phyloP scores from a whole-genome alignment of 352 stramenopile species.

The Globisporangium apiculatum region DNA sequence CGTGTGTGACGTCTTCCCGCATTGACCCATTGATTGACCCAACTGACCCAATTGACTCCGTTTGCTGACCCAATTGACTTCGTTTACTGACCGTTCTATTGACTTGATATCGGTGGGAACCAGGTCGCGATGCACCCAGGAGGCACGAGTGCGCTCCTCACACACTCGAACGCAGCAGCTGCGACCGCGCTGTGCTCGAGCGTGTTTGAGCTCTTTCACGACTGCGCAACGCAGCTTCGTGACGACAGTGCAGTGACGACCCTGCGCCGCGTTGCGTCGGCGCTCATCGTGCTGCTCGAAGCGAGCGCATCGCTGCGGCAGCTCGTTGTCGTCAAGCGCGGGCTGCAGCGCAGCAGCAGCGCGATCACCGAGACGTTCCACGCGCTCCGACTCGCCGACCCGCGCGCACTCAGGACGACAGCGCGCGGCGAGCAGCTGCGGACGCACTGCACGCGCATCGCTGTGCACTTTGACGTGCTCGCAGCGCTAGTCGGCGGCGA shows the following conservation, averaged over 20 bases:
- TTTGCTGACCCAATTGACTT: not conserved
- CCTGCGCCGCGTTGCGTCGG: slow-evolving; percentile 17
- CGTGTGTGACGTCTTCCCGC: slow-evolving; percentile 2
- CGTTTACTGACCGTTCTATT: not conserved
- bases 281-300: slow-evolving; percentile 36
- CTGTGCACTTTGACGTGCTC: slow-evolving; percentile 45
- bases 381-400: slow-evolving; percentile 35
- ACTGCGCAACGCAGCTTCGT: slow-evolving; percentile 16
- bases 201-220: slow-evolving; percentile 33
- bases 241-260: not conserved
- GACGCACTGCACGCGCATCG: slow-evolving; percentile 29
- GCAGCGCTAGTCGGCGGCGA: slow-evolving; percentile 33
- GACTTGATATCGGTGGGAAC: not conserved
- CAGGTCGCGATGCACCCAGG: slow-evolving; percentile 5
- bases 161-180: slow-evolving; percentile 11
- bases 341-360: slow-evolving; percentile 24
- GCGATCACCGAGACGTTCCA: slow-evolving; percentile 37
- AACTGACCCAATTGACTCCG: no score
- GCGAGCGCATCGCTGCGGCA: slow-evolving; percentile 17
- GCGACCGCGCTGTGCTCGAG: slow-evolving; percentile 22
- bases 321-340: slow-evolving; percentile 26
- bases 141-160: slow-evolving; percentile 4
- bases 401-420: slow-evolving; percentile 1
- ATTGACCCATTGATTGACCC: no score
- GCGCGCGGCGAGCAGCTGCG: slow-evolving; percentile 24